These are phyloP conservation scores for Backusella morwellensis DNA, from an alignment of 192 early-diverging fungal species.

Conservation along the genomic window DNA sequence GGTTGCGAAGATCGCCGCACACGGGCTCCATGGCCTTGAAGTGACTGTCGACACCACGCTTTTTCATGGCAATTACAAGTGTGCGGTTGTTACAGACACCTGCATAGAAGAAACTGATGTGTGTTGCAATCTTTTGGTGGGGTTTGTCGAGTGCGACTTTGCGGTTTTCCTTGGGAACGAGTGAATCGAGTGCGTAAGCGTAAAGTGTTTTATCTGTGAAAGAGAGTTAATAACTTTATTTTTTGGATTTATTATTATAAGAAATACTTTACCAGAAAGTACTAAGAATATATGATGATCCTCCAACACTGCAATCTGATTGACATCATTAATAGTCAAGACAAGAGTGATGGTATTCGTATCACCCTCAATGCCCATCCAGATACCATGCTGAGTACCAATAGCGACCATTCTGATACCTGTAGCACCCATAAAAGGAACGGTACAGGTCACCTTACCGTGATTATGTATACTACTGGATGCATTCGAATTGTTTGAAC, in stretches of 20 bases:
- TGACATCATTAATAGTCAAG: constrained; percentile 52
- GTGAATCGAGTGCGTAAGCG: constrained; percentile 75
- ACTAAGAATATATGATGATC: constrained; percentile 78
- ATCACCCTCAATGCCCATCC: constrained; percentile 65
- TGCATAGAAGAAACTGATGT: constrained; percentile 72
- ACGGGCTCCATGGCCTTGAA: constrained; percentile 33
- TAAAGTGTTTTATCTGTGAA: constrained; percentile 69
- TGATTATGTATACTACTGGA: constrained; percentile 35
- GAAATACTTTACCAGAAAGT: constrained; percentile 67
- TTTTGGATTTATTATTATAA: not conserved
- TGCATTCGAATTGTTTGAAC: constrained; percentile 15
- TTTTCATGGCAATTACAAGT: constrained; percentile 45
- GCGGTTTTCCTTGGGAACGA: constrained; percentile 58
- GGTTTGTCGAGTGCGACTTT: constrained; percentile 49
- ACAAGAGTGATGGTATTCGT: constrained; percentile 27
- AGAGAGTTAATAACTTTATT: constrained; percentile 33
- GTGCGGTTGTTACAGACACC: constrained; percentile 61
- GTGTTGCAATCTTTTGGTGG: constrained; percentile 29
- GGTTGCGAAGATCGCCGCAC: constrained; percentile 33
- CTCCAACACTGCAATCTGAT: constrained; percentile 83
- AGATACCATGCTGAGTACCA: constrained; percentile 86
- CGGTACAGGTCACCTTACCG: constrained; percentile 56
- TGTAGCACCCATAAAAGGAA: constrained; percentile 35
- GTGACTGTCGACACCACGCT: constrained; percentile 19
- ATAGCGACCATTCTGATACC: constrained; percentile 69